Conservation (phyloP, 148 eudicot species). For the Chenopodium suecicum region DNA sequence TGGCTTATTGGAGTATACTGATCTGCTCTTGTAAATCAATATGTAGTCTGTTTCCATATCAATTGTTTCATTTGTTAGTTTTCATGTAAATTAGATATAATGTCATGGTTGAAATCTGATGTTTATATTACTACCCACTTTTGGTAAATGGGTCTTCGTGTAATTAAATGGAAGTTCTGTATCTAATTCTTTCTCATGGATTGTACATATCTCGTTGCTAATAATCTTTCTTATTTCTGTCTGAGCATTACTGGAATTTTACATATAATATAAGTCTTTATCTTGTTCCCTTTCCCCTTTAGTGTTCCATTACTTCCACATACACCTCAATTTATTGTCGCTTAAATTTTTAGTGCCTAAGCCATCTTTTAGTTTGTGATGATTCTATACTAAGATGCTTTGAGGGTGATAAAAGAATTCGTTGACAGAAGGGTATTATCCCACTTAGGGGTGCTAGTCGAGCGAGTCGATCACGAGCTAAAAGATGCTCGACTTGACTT, state of each 20-base stretch:
- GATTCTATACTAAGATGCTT: background rate
- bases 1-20: slow-evolving; percentile 62
- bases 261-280: too few relatives aligned
- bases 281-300: background rate
- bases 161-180: slow-evolving; percentile 13
- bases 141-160: background rate
- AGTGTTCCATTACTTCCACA: background rate
- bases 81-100: slow-evolving; percentile 16
- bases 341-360: too few relatives aligned
- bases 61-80: slow-evolving; percentile 3
- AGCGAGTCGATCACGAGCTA: too few relatives aligned
- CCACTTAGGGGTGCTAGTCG: too few relatives aligned
- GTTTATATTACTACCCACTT: background rate
- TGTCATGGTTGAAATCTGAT: background rate
- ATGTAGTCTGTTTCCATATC: background rate
- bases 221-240: background rate
- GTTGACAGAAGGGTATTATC: background rate
- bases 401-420: background rate
- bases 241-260: background rate
- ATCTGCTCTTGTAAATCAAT: slow-evolving; percentile 42
- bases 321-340: background rate
- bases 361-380: background rate
- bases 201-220: slow-evolving; percentile 13
- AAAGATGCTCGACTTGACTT: too few relatives aligned
- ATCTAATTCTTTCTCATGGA: slow-evolving; percentile 10